Conservation (phyloP, 1,139 yeast species). For the Hanseniaspora gamundiae region DNA sequence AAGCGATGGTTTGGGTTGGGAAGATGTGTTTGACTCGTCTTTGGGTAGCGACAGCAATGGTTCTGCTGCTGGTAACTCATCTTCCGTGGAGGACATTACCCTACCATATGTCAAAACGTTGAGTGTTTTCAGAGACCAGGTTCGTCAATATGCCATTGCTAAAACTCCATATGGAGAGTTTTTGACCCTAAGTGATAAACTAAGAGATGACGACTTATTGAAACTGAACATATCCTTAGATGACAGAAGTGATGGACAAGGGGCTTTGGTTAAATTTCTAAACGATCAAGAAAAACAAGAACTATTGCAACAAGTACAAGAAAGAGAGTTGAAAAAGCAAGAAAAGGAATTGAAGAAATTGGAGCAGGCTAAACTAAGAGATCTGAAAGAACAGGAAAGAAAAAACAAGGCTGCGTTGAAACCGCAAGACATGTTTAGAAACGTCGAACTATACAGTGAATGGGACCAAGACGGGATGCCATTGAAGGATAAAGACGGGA, state of each 20-base stretch:
- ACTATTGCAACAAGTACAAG: constrained; percentile 44
- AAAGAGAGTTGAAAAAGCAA: constrained; percentile 42
- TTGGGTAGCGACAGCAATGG: constrained; percentile 5
- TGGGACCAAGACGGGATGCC: constrained; percentile 90
- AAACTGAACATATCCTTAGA: constrained; percentile 74
- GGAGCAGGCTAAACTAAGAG: constrained; percentile 32
- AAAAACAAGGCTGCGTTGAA: constrained; percentile 55
- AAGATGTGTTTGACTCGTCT: constrained; percentile 25
- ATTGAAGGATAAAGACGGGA: constrained; percentile 61
- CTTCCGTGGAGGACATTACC: constrained; percentile 50
- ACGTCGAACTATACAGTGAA: constrained; percentile 39
- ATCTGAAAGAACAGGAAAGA: constrained; percentile 53
- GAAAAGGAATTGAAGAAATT: constrained; percentile 36
- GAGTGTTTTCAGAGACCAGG: constrained; percentile 68
- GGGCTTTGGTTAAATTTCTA: constrained; percentile 73
- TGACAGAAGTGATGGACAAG: constrained; percentile 67
- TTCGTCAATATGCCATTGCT: constrained; percentile 60
- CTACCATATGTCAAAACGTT: constrained; percentile 72
- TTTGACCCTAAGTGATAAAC: constrained; percentile 43
- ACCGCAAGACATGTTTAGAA: constrained; percentile 65
- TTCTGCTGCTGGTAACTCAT: constrained; percentile 8
- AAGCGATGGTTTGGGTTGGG: constrained; percentile 72
- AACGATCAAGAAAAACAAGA: constrained; percentile 57
- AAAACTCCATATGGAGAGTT: constrained; percentile 45
- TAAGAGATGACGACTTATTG: constrained; percentile 54